A percentile compares a stretch with the other conserved stretches of the same genome.
Conservation (phyloP, 1,284 basidiomycete genomes). For the Cronartium quercuum region DNA sequence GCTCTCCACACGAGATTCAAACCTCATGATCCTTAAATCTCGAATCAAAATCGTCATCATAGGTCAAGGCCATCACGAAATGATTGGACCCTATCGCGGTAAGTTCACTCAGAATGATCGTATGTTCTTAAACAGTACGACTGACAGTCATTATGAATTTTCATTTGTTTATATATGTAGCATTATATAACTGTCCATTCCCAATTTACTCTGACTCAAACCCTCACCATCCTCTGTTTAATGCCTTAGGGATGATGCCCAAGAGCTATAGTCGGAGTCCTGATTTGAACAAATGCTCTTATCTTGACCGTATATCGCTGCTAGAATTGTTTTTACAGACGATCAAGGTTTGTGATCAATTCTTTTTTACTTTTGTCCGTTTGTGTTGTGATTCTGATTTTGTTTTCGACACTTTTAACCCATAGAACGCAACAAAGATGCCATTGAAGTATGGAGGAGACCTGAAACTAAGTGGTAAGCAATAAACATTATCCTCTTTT, state of each 20-base stretch:
- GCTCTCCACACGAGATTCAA: not conserved
- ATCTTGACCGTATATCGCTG: not conserved
- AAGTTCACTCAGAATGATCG: not conserved
- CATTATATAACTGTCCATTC: constrained; percentile 25
- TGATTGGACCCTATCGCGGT: constrained; percentile 21
- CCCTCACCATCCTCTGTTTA: not conserved
- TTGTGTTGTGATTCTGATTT: not conserved
- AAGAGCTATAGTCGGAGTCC: too few relatives aligned
- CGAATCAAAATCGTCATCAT: constrained; percentile 19
- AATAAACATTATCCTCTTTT: not conserved
- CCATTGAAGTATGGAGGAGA: constrained; percentile 21
- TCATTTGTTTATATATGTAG: not conserved
- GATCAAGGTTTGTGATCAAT: not conserved
- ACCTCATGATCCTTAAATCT: constrained; percentile 12
- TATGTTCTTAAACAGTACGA: not conserved
- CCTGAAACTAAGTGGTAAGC: constrained; percentile 14
- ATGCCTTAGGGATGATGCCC: not conserved
- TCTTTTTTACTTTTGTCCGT: not conserved
- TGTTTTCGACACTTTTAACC: not conserved
- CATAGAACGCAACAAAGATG: constrained; percentile 22
- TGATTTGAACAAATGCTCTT: not conserved
- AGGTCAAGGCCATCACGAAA: constrained; percentile 13
- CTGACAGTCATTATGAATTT: not conserved
- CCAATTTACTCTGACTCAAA: constrained; percentile 21
- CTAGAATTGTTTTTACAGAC: not conserved